Evolutionary conservation across 805 yeast genomes (phyloP).

Genomic region (Candida palmyrensis): DNA sequence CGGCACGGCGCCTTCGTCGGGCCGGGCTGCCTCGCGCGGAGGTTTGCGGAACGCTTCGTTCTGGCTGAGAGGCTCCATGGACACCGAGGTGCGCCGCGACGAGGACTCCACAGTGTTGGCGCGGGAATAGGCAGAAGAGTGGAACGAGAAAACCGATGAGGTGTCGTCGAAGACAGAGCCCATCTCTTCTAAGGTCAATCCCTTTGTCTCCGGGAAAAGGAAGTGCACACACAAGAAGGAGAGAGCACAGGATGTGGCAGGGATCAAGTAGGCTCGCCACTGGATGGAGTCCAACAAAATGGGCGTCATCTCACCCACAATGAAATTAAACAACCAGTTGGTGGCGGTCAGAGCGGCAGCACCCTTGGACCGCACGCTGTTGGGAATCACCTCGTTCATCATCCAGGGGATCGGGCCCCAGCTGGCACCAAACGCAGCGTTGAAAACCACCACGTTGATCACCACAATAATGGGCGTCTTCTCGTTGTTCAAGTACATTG

Average conservation of each 20-base stretch:
- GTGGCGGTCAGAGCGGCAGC: constrained; percentile 88
- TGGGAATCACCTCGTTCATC: constrained; percentile 83
- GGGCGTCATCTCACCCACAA: constrained; percentile 91
- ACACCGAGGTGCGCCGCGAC: constrained; percentile 1
- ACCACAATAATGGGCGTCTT: constrained; percentile 72
- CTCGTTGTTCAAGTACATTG: constrained; percentile 26
- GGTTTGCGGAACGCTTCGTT: constrained; percentile 20
- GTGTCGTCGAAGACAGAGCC: constrained; percentile 77
- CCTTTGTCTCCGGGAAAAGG: constrained; percentile 86
- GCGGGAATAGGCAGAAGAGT: constrained; percentile 17
- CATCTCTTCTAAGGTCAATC: constrained; percentile 86
- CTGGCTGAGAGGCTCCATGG: constrained; percentile 1
- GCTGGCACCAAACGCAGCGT: constrained; percentile 80
- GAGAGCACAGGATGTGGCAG: constrained; percentile 69
- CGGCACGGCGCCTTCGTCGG: constrained; percentile 21
- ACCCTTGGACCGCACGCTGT: constrained; percentile 81
- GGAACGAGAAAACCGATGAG: constrained; percentile 39
- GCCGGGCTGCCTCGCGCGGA: constrained; percentile 39
- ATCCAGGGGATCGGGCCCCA: constrained; percentile 98
- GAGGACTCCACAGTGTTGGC: constrained; percentile 7
- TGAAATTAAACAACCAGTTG: constrained; percentile 88
- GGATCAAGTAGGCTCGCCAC: constrained; percentile 80
- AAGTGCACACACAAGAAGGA: constrained; percentile 70
- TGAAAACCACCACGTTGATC: constrained; percentile 68
- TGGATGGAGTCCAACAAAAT: constrained; percentile 67